Conservation (phyloP, 768 basidiomycete species). For the Coprinopsis marcescibilis region DNA sequence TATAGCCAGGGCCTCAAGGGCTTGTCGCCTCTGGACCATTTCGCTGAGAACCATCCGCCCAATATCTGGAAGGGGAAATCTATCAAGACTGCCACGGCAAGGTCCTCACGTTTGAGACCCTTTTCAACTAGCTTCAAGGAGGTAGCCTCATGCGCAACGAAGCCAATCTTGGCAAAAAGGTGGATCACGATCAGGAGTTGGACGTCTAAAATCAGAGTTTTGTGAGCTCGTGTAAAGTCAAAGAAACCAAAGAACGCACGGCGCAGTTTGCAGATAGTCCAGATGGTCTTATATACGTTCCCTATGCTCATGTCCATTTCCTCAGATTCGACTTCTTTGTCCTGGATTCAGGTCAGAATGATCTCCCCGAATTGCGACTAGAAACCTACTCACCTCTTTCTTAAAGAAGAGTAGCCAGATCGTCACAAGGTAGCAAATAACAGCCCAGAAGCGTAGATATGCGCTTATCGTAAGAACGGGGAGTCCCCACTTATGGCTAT, state of each 20-base stretch:
- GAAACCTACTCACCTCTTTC: slow-evolving; percentile 60
- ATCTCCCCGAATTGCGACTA: not conserved
- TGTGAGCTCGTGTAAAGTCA: not conserved
- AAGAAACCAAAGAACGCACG: slow-evolving; percentile 46
- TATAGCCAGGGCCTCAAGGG: slow-evolving; percentile 84
- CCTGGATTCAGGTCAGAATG: slow-evolving; percentile 34
- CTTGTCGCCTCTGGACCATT: slow-evolving; percentile 78
- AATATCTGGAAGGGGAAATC: slow-evolving; percentile 98
- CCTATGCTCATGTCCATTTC: slow-evolving; percentile 89
- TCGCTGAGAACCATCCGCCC: slow-evolving; percentile 91
- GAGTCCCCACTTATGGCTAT: slow-evolving; percentile 70
- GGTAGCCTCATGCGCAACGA: slow-evolving; percentile 89
- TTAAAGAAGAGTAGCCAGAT: slow-evolving; percentile 83
- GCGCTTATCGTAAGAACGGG: slow-evolving; percentile 65
- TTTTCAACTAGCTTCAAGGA: slow-evolving; percentile 95
- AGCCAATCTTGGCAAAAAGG: slow-evolving; percentile 89
- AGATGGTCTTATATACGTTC: slow-evolving; percentile 90
- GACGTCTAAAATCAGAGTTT: slow-evolving; percentile 65
- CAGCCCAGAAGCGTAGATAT: slow-evolving; percentile 83
- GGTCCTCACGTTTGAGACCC: slow-evolving; percentile 90
- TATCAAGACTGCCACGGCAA: slow-evolving; percentile 91
- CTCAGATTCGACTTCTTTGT: slow-evolving; percentile 64
- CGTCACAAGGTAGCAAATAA: slow-evolving; percentile 80
- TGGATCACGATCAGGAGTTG: slow-evolving; percentile 84
- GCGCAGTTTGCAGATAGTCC: slow-evolving; percentile 85